Evolutionary conservation across 768 basidiomycete genomes (phyloP).

Genomic region (Basidioascus undulatus): DNA sequence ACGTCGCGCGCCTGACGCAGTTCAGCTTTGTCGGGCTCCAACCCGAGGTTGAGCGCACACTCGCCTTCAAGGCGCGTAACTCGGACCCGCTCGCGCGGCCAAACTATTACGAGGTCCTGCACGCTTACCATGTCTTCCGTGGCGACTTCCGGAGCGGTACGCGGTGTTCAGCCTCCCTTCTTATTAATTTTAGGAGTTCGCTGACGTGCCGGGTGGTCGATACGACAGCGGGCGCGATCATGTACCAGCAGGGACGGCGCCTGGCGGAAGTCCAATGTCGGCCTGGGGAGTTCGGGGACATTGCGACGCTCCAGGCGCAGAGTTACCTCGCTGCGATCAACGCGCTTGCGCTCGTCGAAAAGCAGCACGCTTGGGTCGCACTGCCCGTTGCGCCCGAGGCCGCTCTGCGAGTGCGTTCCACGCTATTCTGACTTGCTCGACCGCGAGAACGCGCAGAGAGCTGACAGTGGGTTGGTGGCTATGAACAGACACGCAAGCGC

Average conservation of each 20-base stretch:
- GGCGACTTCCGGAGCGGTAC: slow-evolving; percentile 80
- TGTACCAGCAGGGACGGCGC: slow-evolving; percentile 78
- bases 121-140: slow-evolving; percentile 69
- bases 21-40: slow-evolving; percentile 67
- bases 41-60: slow-evolving; percentile 62
- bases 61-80: slow-evolving; percentile 83
- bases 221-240: slow-evolving; percentile 51
- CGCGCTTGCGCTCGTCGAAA: slow-evolving; percentile 56
- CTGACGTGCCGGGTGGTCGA: slow-evolving; percentile 4
- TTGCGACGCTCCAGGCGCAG: slow-evolving; percentile 46
- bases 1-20: slow-evolving; percentile 48
- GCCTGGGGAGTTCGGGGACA: slow-evolving; percentile 22
- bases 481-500: slow-evolving; percentile 44
- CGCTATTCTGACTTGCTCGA: too few species aligned
- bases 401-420: too few species aligned
- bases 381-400: slow-evolving; percentile 32
- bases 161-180: slow-evolving; percentile 12
- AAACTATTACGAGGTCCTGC: slow-evolving; percentile 73
- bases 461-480: slow-evolving; percentile 25
- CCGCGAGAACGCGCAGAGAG: too few species aligned
- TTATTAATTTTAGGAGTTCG: neutral
- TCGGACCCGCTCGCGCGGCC: slow-evolving; percentile 66
- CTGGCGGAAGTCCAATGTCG: slow-evolving; percentile 27
- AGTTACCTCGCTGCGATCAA: slow-evolving; percentile 63
- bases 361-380: slow-evolving; percentile 59